Percentiles rank a stretch among this genome's conserved stretches.
Evolutionary conservation across 1,139 yeast genomes (phyloP).

Genomic region (Hyphopichia wangnamkhiaoensis): DNA sequence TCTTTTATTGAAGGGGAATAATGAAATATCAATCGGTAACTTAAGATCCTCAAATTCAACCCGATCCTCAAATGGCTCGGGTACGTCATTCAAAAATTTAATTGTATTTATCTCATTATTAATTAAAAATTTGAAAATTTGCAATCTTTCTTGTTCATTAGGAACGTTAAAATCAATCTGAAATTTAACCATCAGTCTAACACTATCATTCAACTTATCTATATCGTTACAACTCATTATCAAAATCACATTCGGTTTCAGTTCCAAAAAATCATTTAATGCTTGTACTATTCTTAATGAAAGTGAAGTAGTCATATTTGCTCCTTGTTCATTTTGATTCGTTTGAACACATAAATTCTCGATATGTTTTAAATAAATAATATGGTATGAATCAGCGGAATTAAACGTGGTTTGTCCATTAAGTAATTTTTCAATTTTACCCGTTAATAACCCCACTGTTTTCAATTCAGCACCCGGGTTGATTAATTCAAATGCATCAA

Average conservation of each 20-base stretch:
- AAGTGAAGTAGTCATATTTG: constrained; percentile 53
- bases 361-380: constrained; percentile 68
- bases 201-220: constrained; percentile 66
- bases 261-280: constrained; percentile 53
- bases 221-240: constrained; percentile 72
- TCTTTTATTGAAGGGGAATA: constrained; percentile 28
- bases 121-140: constrained; percentile 58
- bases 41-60: constrained; percentile 21
- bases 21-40: constrained; percentile 17
- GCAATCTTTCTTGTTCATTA: constrained; percentile 66
- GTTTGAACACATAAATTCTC: constrained; percentile 70
- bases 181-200: constrained; percentile 73
- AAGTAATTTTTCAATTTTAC: constrained; percentile 64
- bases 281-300: constrained; percentile 60
- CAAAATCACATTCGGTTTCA: constrained; percentile 46
- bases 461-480: constrained; percentile 74
- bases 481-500: constrained; percentile 68
- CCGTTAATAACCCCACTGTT: constrained; percentile 75
- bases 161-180: constrained; percentile 81
- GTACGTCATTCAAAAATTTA: constrained; percentile 7
- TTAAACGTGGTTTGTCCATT: constrained; percentile 19
- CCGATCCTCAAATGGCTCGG: constrained; percentile 15
- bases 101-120: constrained; percentile 18
- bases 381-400: constrained; percentile 25
- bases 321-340: constrained; percentile 65